phyloP scores from a whole-genome alignment of 2,329 filamentous ascomycete genomes.

The Fusarium miscanthi region DNA sequence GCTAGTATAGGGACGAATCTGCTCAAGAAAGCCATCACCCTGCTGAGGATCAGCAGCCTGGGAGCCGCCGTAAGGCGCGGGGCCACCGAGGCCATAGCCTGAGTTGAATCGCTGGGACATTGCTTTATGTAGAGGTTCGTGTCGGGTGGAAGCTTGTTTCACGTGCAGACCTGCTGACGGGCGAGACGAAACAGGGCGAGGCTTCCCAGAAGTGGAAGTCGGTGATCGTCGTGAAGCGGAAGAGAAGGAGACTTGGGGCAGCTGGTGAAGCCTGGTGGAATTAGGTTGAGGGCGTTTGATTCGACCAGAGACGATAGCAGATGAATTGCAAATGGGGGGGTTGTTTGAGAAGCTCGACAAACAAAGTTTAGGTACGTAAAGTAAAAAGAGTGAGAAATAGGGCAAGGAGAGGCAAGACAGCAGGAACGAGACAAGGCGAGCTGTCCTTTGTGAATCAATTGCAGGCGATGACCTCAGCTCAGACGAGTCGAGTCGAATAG shows the following conservation, averaged over 20 bases:
- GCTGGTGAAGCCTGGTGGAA: slow-evolving; percentile 22
- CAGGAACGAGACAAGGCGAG: slow-evolving; percentile 35
- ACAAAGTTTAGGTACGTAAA: slow-evolving; percentile 10
- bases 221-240: slow-evolving; percentile 6
- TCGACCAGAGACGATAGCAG: slow-evolving; percentile 19
- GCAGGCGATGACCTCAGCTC: slow-evolving; percentile 47
- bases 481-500: slow-evolving; percentile 23
- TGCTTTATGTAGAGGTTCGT: slow-evolving; percentile 14
- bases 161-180: slow-evolving; percentile 46
- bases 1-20: slow-evolving; percentile 93
- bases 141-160: slow-evolving; percentile 27
- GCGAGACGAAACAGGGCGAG: slow-evolving; percentile 28
- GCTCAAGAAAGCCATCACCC: slow-evolving; percentile 73
- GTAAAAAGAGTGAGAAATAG: slow-evolving; percentile 27
- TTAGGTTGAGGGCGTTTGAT: slow-evolving; percentile 10
- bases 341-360: slow-evolving; percentile 27
- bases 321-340: slow-evolving; percentile 5
- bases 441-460: slow-evolving; percentile 46
- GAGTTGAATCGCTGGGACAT: slow-evolving; percentile 71
- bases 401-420: slow-evolving; percentile 38
- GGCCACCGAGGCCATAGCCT: slow-evolving; percentile 84
- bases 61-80: slow-evolving; percentile 73
- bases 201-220: not conserved
- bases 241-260: slow-evolving; percentile 6
- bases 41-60: slow-evolving; percentile 68